These are phyloP conservation scores for Podospora comata DNA, from an alignment of 495 filamentous ascomycete genomes.

Conservation along the genomic window DNA sequence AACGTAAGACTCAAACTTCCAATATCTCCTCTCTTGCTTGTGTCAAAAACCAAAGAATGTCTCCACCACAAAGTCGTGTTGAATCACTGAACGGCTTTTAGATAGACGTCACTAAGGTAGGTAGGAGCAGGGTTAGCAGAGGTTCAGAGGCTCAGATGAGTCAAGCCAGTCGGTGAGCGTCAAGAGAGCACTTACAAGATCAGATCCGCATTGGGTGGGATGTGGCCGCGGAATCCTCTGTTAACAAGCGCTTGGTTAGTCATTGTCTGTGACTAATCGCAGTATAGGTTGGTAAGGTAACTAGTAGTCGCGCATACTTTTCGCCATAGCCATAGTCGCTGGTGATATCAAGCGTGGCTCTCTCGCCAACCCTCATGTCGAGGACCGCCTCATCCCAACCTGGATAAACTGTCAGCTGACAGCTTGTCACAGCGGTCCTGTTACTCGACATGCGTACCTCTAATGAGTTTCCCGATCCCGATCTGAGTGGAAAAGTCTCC, in stretches of 20 bases:
- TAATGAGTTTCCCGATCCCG: slow-evolving; percentile 74
- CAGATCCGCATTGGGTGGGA: slow-evolving; percentile 51
- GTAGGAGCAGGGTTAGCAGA: background rate
- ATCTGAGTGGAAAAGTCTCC: slow-evolving; percentile 65
- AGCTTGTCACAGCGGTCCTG: background rate
- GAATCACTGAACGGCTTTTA: slow-evolving; percentile 45
- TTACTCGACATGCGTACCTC: slow-evolving; percentile 50
- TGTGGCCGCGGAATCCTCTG: slow-evolving; percentile 66
- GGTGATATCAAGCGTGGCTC: slow-evolving; percentile 70
- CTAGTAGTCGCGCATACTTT: slow-evolving; percentile 42
- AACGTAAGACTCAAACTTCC: background rate
- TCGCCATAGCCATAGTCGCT: slow-evolving; percentile 76
- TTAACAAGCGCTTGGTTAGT: background rate
- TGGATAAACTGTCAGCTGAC: slow-evolving; percentile 27
- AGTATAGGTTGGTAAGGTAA: no score
- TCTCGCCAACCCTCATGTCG: slow-evolving; percentile 77
- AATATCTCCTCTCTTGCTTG: background rate
- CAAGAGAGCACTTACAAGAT: slow-evolving; percentile 49
- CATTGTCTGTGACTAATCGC: background rate
- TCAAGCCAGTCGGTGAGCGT: background rate
- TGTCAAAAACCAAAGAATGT: background rate
- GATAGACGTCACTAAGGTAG: slow-evolving; percentile 46
- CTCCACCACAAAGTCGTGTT: background rate
- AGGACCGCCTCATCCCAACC: slow-evolving; percentile 87
- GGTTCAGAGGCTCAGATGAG: background rate